Evolutionary conservation across 257 asterid genomes (phyloP).

Genomic region (Nicotiana noctiflora): DNA sequence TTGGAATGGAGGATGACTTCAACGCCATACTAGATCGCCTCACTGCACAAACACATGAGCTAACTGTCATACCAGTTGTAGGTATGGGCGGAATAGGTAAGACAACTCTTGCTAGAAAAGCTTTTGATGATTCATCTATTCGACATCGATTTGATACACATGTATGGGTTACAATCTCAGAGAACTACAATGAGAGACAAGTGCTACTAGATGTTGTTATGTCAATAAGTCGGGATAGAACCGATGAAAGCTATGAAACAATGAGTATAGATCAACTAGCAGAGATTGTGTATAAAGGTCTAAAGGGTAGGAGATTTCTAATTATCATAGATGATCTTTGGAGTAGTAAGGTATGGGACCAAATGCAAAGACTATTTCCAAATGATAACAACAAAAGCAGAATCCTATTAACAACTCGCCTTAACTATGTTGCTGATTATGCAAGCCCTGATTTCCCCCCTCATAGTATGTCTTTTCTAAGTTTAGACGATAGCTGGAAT

Average conservation of each 20-base stretch:
- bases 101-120: background rate
- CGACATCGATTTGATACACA: background rate
- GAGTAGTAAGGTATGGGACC: constrained; percentile 6
- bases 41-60: background rate
- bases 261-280: background rate
- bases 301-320: constrained; percentile 9
- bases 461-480: background rate
- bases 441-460: background rate
- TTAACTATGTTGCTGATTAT: background rate
- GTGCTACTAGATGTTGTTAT: background rate
- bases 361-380: background rate
- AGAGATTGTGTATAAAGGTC: background rate
- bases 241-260: background rate
- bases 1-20: background rate
- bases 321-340: constrained; percentile 20
- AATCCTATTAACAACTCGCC: constrained; percentile 13
- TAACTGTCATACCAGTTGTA: background rate
- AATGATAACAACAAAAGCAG: constrained; percentile 7
- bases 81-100: background rate
- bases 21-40: background rate
- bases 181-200: background rate
- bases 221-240: background rate
- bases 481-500: constrained; percentile 8
- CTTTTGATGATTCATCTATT: background rate
- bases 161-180: background rate